phyloP scores from a whole-genome alignment of 2,329 filamentous ascomycete genomes.

The Pestalotiopsis sp. region DNA sequence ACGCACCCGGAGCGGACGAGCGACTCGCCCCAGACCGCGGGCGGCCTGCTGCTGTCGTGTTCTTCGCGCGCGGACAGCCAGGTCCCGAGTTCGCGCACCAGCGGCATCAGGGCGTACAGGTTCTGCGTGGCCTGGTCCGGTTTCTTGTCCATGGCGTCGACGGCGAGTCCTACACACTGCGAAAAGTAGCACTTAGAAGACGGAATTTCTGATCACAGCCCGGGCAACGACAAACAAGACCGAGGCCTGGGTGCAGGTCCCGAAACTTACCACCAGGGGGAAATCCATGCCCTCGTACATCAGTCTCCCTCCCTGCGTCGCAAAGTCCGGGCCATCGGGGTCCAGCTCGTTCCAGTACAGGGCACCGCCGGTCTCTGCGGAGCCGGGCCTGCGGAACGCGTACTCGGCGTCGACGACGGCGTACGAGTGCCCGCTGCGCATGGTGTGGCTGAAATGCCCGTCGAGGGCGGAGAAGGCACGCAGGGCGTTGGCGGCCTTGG shows the following conservation, averaged over 20 bases:
- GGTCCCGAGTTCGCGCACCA: constrained; percentile 12
- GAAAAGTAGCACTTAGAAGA: neutral
- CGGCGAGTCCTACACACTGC: constrained; percentile 19
- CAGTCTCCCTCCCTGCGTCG: constrained; percentile 13
- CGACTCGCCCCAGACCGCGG: constrained; percentile 19
- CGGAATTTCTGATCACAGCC: no score
- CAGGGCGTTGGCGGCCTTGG: constrained; percentile 3
- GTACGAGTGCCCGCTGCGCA: neutral
- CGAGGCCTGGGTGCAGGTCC: no score
- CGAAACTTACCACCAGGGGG: constrained; percentile 19
- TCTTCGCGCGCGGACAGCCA: constrained; percentile 17
- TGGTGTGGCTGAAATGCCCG: constrained; percentile 1
- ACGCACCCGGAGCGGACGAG: constrained; percentile 22
- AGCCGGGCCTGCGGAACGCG: neutral
- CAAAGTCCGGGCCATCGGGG: constrained; percentile 21
- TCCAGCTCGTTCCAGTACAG: constrained; percentile 27
- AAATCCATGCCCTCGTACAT: constrained; percentile 26
- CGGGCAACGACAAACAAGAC: no score
- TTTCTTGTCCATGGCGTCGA: constrained; percentile 21
- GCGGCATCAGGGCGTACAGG: constrained; percentile 16
- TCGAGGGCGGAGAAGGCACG: neutral
- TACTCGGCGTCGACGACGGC: constrained; percentile 7
- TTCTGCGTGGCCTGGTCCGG: constrained; percentile 14
- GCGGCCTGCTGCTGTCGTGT: constrained; percentile 19
- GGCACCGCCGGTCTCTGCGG: constrained; percentile 15